These are phyloP conservation scores for Diplogelasinospora grovesii DNA, from an alignment of 495 filamentous ascomycete genomes.

Conservation along the genomic window DNA sequence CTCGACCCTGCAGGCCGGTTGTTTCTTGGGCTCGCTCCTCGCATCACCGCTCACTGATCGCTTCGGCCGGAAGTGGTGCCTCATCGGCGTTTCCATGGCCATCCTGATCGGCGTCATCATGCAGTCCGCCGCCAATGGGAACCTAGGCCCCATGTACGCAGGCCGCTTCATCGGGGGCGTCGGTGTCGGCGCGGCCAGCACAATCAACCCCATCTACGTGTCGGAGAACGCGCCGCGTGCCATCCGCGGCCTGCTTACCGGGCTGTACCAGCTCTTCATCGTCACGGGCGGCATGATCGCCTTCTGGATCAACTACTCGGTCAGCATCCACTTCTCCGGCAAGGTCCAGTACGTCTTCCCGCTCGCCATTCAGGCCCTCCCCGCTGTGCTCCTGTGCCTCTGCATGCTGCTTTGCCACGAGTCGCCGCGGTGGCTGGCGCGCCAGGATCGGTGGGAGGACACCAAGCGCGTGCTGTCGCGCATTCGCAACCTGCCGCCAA, in stretches of 20 bases:
- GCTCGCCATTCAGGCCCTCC: conserved; percentile 59
- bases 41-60: conserved; percentile 32
- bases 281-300: conserved; percentile 50
- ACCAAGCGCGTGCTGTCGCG: conserved; percentile 48
- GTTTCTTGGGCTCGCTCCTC: conserved; percentile 38
- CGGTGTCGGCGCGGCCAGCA: conserved; percentile 53
- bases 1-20: conserved; percentile 50
- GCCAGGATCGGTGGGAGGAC: conserved; percentile 63
- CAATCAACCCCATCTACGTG: conserved; percentile 54
- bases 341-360: conserved; percentile 55
- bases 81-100: conserved; percentile 50
- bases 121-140: conserved; percentile 45
- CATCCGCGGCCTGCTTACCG: conserved; percentile 51
- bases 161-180: conserved; percentile 57
- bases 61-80: conserved; percentile 48
- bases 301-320: conserved; percentile 54
- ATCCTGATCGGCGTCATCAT: conserved; percentile 50
- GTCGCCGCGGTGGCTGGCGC: conserved; percentile 64
- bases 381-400: conserved; percentile 50
- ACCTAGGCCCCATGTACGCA: conserved; percentile 51
- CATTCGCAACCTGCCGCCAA: conserved; percentile 48
- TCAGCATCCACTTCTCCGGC: conserved; percentile 32
- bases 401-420: conserved; percentile 56
- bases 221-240: conserved; percentile 48
- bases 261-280: conserved; percentile 55